Evolutionary conservation across 345 rosid genomes (phyloP).

Genomic region (Gossypium rotundifolium): DNA sequence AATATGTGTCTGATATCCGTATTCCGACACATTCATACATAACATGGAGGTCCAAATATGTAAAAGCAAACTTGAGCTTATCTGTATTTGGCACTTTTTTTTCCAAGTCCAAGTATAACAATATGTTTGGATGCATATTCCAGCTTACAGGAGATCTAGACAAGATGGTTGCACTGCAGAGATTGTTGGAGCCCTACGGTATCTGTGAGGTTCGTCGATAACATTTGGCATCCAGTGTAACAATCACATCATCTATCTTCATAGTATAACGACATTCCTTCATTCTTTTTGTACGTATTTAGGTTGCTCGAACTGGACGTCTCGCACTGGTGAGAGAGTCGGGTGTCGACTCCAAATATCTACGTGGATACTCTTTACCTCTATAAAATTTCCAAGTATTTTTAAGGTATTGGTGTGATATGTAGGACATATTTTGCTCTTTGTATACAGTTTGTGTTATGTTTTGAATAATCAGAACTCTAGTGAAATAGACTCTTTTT

Average conservation of each 20-base stretch:
- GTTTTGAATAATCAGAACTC: too few species aligned
- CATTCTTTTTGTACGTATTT: not conserved
- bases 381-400: constrained; percentile 14
- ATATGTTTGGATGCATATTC: constrained; percentile 13
- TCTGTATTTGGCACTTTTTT: too few species aligned
- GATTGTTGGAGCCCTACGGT: constrained; percentile 87
- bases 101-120: too few species aligned
- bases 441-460: too few species aligned
- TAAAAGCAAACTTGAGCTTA: too few species aligned
- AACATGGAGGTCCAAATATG: too few species aligned
- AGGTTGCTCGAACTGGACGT: constrained; percentile 96
- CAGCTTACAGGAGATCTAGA: constrained; percentile 89
- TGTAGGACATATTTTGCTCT: too few species aligned
- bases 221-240: not conserved
- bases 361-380: constrained; percentile 84
- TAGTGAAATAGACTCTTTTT: too few species aligned
- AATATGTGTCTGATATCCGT: too few species aligned
- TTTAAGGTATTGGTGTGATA: not conserved
- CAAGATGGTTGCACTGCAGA: constrained; percentile 94
- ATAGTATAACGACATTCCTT: too few species aligned
- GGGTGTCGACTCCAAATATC: constrained; percentile 79
- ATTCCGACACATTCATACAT: too few species aligned
- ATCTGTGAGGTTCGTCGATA: constrained; percentile 75
- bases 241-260: not conserved
- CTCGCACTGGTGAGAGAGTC: constrained; percentile 84